Evolutionary conservation across 2,329 filamentous ascomycete genomes (phyloP).

Genomic region (Diaporthe australafricana): DNA sequence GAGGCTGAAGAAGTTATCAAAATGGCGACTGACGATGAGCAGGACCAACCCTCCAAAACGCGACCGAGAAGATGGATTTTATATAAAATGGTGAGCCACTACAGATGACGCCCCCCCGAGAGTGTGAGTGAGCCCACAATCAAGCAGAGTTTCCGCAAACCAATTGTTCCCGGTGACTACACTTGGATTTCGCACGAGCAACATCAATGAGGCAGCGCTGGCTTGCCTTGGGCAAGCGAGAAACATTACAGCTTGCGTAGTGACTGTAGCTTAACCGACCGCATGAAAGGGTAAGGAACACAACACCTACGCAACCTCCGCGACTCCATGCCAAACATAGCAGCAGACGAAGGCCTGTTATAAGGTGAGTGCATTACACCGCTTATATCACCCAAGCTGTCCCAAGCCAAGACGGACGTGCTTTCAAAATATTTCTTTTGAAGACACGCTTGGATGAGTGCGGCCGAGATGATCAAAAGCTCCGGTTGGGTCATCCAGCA

Average conservation of each 20-base stretch:
- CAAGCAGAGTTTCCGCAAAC: background rate
- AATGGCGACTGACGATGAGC: background rate
- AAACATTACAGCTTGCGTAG: background rate
- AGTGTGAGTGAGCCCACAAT: background rate
- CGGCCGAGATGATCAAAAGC: background rate
- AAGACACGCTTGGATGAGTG: background rate
- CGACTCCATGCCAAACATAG: background rate
- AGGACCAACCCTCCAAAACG: background rate
- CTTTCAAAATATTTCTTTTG: background rate
- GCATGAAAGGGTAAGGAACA: background rate
- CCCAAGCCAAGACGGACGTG: too few relatives aligned
- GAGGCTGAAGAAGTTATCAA: background rate
- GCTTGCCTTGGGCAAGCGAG: background rate
- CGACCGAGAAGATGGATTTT: background rate
- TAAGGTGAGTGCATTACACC: too few relatives aligned
- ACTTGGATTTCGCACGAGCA: background rate
- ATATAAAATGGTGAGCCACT: background rate
- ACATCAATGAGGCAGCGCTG: background rate
- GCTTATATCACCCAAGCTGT: background rate
- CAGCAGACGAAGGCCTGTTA: background rate
- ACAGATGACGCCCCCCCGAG: background rate
- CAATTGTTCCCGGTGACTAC: background rate
- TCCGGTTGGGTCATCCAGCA: background rate
- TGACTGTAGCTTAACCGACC: background rate
- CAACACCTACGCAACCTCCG: background rate